Evolutionary conservation across 495 filamentous ascomycete genomes (phyloP).

Genomic region (Hyaloscypha hepaticicola): DNA sequence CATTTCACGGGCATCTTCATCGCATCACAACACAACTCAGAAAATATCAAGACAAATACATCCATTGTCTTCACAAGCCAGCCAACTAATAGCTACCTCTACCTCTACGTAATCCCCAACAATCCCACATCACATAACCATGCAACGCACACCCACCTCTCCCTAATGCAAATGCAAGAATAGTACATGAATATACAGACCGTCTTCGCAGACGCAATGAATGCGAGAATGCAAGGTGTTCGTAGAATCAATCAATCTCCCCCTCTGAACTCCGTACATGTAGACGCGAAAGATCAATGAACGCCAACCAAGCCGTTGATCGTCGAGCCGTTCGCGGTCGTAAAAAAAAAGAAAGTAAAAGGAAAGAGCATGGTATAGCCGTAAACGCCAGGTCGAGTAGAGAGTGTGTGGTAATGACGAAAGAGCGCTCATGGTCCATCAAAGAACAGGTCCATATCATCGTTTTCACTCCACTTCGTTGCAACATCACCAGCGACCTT

Average conservation of each 20-base stretch:
- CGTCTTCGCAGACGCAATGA: not conserved
- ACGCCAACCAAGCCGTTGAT: not conserved
- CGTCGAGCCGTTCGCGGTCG: not conserved
- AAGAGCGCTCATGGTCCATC: slow-evolving; percentile 22
- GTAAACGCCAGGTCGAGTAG: not conserved
- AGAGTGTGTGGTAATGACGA: not conserved
- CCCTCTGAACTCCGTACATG: slow-evolving; percentile 5
- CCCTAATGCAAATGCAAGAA: not conserved
- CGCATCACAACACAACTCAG: no score
- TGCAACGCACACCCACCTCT: not conserved
- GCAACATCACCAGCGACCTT: not conserved
- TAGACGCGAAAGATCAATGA: not conserved
- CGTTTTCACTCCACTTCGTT: slow-evolving; percentile 26
- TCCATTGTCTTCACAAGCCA: no score
- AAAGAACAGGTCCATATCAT: slow-evolving; percentile 29
- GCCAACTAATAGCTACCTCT: not conserved
- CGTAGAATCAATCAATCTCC: not conserved
- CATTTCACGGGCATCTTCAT: no score
- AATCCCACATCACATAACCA: slow-evolving; percentile 1
- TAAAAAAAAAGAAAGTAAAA: not conserved
- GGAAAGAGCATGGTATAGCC: not conserved
- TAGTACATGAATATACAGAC: not conserved
- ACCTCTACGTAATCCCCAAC: no score
- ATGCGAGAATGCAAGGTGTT: not conserved
- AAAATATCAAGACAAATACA: no score